Base-by-base conservation (phyloP, 768 basidiomycete genomes). In the Pulveroboletus sp. region DNA sequence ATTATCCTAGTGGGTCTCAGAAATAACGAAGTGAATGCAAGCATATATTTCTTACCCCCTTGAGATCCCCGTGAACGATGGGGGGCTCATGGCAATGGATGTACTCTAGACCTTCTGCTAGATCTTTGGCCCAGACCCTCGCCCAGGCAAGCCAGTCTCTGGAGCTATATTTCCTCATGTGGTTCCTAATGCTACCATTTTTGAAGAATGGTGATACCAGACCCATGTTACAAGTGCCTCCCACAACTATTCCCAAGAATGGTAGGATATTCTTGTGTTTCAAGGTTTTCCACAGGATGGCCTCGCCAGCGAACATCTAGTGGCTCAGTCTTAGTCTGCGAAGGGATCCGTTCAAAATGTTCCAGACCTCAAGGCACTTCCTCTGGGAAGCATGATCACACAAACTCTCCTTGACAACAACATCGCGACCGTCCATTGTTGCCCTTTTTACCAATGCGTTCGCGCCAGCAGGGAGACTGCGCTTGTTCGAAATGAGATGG, bases 51-150 rank as follows among this genome's bases (percentile, higher is more conserved):
- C 65, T 57, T 43, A 52, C 73, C 28, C 66, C 67, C 53, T 75
- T 76, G 26, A 76, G 28, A 55, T 76, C 74, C 7, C 74, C 71
- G 24, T 76, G 74, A 12, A 72, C 52, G 26, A 76, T 59, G 28
- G 65, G 59, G 0, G 65, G 65, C 4, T 62, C 47, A 14, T 56
- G 54, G 7, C 6, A 15, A 21, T 69, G 65, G 18, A 69, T 51
- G 35, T 62, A 69, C 11, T 38, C 14, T 11, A 66, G 52, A 24
- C 31, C 67, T 35, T 53, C 35, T 8, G 60, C 62, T 27, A 64
- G 47, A 28, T 56, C 63, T 33, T 8, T 46, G 32, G 32, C 53
- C 54, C 32, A 60, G 12, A 5, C 11, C 26, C 44, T 33, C 32
- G 58, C 54, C 46, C 54, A 27, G 7, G 24, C 15, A 27, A 18